A percentile compares a stretch with the other conserved stretches of the same genome.
Evolutionary conservation across 2,329 filamentous ascomycete species (phyloP).

Genomic region (Fusarium subtropicale): DNA sequence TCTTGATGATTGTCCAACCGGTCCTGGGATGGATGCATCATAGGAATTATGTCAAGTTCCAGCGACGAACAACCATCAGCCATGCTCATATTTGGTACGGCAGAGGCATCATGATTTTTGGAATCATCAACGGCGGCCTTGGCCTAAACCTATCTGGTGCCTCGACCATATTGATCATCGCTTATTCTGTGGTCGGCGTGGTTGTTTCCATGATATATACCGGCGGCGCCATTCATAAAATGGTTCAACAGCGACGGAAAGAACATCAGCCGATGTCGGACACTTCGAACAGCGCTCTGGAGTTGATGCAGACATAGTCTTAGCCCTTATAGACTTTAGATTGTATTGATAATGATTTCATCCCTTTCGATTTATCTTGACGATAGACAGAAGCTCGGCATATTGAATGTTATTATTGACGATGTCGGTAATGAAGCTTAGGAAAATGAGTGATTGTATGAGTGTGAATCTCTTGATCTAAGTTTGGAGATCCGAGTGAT

Average conservation of each 20-base stretch:
- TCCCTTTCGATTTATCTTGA: accelerated
- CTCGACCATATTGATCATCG: not conserved
- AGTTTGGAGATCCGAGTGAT: not conserved
- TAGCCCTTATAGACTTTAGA: not conserved
- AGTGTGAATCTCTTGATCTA: not conserved
- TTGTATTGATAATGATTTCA: not conserved
- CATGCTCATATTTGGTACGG: slow-evolving; percentile 9
- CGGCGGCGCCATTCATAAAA: not conserved
- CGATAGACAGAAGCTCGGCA: not conserved
- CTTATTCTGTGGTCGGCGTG: not conserved
- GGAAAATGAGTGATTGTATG: not conserved
- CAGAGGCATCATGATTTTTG: slow-evolving; percentile 6
- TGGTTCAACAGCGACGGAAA: not conserved
- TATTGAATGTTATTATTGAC: not conserved
- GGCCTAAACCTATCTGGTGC: not conserved
- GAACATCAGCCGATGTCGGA: not conserved
- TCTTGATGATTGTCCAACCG: not conserved
- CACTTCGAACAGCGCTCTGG: not conserved
- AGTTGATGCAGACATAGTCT: not conserved
- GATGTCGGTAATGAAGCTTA: not conserved
- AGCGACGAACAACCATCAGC: slow-evolving; percentile 2
- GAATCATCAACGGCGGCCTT: not conserved
- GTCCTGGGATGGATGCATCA: slow-evolving; percentile 14
- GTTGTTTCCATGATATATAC: not conserved
- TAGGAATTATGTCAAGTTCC: not conserved